Evolutionary conservation across 1,284 basidiomycete species (phyloP).

Genomic region (Boletus sp.): DNA sequence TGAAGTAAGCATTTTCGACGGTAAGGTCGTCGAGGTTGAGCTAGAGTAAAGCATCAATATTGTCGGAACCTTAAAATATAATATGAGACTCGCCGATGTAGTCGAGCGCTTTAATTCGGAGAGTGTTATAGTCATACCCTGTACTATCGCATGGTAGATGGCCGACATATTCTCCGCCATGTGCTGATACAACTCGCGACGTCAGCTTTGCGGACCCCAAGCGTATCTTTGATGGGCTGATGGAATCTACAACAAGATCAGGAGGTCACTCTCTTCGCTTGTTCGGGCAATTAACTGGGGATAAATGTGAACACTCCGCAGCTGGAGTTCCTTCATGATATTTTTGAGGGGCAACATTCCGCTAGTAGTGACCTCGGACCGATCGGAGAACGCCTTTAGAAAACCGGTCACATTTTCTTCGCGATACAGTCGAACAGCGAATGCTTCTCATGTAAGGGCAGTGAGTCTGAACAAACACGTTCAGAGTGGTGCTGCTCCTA

Average conservation of each 20-base stretch:
- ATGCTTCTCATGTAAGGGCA: slow-evolving; percentile 84
- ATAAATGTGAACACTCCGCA: slow-evolving; percentile 89
- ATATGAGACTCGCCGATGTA: slow-evolving; percentile 51
- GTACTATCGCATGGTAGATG: slow-evolving; percentile 91
- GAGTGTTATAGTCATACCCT: slow-evolving; percentile 93
- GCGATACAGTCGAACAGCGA: slow-evolving; percentile 87
- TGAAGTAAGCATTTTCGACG: slow-evolving; percentile 94
- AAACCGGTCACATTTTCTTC: slow-evolving; percentile 90
- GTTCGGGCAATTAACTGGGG: slow-evolving; percentile 64
- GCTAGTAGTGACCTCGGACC: slow-evolving; percentile 92
- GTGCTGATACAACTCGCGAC: slow-evolving; percentile 88
- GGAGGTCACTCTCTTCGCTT: neutral
- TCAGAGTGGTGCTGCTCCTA: neutral
- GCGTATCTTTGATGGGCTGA: slow-evolving; percentile 77
- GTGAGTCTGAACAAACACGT: slow-evolving; percentile 64
- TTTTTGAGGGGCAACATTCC: slow-evolving; percentile 91
- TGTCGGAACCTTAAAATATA: neutral
- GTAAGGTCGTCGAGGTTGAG: slow-evolving; percentile 94
- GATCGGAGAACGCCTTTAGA: slow-evolving; percentile 96
- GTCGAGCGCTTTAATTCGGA: slow-evolving; percentile 91
- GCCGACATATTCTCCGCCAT: slow-evolving; percentile 88
- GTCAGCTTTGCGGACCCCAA: slow-evolving; percentile 85
- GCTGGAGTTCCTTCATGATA: slow-evolving; percentile 90
- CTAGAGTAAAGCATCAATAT: slow-evolving; percentile 44
- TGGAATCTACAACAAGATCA: slow-evolving; percentile 76